A percentile compares a stretch with the other conserved stretches of the same genome.
These are phyloP conservation scores for Ceratocystis colombiana DNA, from an alignment of 2,329 filamentous ascomycete genomes.

Conservation along the genomic window DNA sequence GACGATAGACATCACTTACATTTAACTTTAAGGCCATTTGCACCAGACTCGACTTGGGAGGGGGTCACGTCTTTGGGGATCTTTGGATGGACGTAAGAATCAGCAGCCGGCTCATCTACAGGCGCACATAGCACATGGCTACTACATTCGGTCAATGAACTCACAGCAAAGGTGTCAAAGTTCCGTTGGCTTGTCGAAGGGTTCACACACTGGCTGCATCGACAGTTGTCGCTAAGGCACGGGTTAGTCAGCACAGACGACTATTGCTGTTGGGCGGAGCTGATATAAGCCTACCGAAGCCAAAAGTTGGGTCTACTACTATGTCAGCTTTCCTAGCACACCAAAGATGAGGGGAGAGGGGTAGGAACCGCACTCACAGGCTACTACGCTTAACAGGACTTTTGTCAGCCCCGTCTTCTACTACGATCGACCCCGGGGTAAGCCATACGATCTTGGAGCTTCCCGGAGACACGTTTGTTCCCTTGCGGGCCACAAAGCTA, in stretches of 20 bases:
- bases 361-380: conserved; percentile 20
- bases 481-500: not conserved
- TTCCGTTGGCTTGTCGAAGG: conserved; percentile 37
- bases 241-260: not conserved
- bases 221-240: conserved; percentile 36
- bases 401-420: not conserved
- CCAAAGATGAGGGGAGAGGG: not conserved
- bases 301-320: conserved; percentile 21
- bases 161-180: conserved; percentile 36
- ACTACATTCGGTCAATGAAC: not conserved
- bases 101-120: not conserved
- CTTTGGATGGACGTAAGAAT: not conserved
- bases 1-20: conserved; percentile 19
- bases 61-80: not conserved
- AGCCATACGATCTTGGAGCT: not conserved
- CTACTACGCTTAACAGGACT: not conserved
- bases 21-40: not conserved
- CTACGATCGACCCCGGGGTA: not conserved
- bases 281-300: conserved; percentile 17
- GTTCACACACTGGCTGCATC: conserved; percentile 37
- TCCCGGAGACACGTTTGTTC: not conserved
- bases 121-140: not conserved
- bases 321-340: not conserved
- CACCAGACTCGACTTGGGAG: not conserved
- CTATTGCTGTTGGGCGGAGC: not conserved